Evolutionary conservation across 2,329 filamentous ascomycete species (phyloP), one percentile per base, ranked within the genome.

Genomic region (Colletotrichum sp.): DNA sequence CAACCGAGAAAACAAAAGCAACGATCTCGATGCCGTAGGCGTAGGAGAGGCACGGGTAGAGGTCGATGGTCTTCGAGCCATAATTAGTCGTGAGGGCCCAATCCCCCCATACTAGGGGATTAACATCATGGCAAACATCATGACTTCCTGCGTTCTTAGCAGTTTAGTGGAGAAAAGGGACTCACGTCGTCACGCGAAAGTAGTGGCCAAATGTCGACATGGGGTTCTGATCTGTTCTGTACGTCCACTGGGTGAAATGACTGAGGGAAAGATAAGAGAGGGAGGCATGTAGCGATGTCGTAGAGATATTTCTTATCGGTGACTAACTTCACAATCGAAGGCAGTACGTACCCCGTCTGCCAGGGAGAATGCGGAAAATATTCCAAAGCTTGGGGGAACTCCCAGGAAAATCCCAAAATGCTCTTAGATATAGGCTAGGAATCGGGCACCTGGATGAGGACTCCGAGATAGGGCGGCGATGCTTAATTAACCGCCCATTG

Each of bases 21-120:
- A 97, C 94, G 80, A 99, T 98, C 87, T 98, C 95, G 79, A 98
- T 90, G 78, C 94, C 94, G 84, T 98, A 94, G 75, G 97, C 96
- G 86, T 99, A 96, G 83, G 93, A 95, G 49, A 96, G 96, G 69
- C 97, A 91, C 6, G 97, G 96, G 90, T 94, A 99, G 77, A 93
- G 87, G 85, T 99, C 95, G 92, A 98, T 98, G 34, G 96, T 98
- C 83, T 92, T 91, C 86, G 92, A 92, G 73, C 94, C 95, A 86
- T 99, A 99, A 28, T 28, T 28, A 28, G 88, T 99, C 97, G 84
- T 95, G 93, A 52, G 85, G 55, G 55, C 97, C 96, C 60, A 63
- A 63, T 63, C 60, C 28, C 28, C 28, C 28, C 28, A 63, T 9
- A 36, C 49, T 72, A 77, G 71, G 73, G 69, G 73, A 78, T 78